phyloP scores from a whole-genome alignment of 352 stramenopile species.

The Globisporangium uncinulatum region DNA sequence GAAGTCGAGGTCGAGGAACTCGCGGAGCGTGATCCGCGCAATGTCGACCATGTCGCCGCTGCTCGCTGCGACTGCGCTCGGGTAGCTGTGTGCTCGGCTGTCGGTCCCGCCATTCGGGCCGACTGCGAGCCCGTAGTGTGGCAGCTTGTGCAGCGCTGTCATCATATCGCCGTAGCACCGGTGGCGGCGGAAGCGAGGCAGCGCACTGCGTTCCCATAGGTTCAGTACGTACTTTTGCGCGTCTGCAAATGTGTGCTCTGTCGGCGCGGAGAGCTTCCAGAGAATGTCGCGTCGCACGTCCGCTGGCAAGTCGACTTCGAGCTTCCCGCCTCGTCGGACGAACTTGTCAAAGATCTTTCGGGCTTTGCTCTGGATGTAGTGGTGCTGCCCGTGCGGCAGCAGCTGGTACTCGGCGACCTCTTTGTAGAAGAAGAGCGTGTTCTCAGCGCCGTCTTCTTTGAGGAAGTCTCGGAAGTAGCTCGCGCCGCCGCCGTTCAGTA shows the following conservation, averaged over 20 bases:
- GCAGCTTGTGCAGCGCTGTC: conserved; percentile 15
- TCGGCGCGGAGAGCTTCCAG: conserved; percentile 47
- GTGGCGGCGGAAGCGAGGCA: conserved; percentile 37
- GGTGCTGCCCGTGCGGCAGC: conserved; percentile 53
- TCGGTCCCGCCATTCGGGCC: conserved; percentile 3
- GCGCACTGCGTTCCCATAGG: conserved; percentile 43
- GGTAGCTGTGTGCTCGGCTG: conserved; percentile 9
- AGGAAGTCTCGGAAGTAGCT: conserved; percentile 59
- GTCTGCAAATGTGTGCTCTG: conserved; percentile 58
- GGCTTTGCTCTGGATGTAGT: conserved; percentile 71
- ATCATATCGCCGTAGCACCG: conserved; percentile 39
- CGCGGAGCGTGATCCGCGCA: conserved; percentile 38
- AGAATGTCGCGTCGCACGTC: conserved; percentile 64
- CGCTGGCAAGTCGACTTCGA: conserved; percentile 55
- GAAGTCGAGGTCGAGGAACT: conserved; percentile 56
- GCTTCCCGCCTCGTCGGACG: conserved; percentile 46
- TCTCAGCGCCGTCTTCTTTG: conserved; percentile 39
- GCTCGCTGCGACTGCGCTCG: conserved; percentile 3
- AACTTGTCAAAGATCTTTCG: conserved; percentile 72
- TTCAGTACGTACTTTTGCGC: conserved; percentile 46
- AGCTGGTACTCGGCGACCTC: conserved; percentile 70
- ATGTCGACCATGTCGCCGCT: conserved; percentile 36
- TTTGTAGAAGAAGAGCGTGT: conserved; percentile 65
- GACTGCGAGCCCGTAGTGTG: conserved; percentile 1
- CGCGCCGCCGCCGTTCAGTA: conserved; percentile 43